These are phyloP conservation scores for Boletus hoseneyae DNA, from an alignment of 1,284 basidiomycete genomes.

Conservation along the genomic window DNA sequence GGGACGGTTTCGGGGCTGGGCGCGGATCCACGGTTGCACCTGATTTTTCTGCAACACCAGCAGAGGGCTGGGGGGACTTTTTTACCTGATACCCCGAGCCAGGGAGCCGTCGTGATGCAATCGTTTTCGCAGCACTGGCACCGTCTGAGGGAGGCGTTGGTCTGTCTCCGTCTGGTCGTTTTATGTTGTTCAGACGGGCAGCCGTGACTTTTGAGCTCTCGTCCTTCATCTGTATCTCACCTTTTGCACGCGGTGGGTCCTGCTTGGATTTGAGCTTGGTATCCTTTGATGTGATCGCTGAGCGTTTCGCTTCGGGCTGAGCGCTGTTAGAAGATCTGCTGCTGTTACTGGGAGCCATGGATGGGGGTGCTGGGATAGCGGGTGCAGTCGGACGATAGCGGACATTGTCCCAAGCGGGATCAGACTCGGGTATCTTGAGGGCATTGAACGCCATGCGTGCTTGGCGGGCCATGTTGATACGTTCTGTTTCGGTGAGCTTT, in stretches of 20 bases:
- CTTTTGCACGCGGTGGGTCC: constrained; percentile 39
- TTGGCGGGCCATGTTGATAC: constrained; percentile 44
- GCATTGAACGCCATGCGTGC: constrained; percentile 45
- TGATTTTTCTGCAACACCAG: constrained; percentile 13
- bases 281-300: constrained; percentile 40
- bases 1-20: constrained; percentile 13
- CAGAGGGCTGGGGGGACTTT: constrained; percentile 25
- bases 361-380: constrained; percentile 7
- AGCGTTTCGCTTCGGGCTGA: constrained; percentile 39
- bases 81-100: constrained; percentile 46
- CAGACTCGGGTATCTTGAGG: constrained; percentile 52
- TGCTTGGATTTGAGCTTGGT: constrained; percentile 44
- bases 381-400: constrained; percentile 30
- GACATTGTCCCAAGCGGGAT: constrained; percentile 53
- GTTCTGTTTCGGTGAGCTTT: constrained; percentile 44
- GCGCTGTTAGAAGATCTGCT: constrained; percentile 21
- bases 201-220: constrained; percentile 39
- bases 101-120: constrained; percentile 37
- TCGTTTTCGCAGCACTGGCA: constrained; percentile 13
- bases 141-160: constrained; percentile 13
- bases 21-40: constrained; percentile 15
- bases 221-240: constrained; percentile 52
- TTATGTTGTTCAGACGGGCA: constrained; percentile 22
- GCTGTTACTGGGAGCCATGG: constrained; percentile 18
- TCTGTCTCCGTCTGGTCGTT: constrained; percentile 32